phyloP scores from a whole-genome alignment of 108 stramenopile species.

The Schizochytrium sp. region DNA sequence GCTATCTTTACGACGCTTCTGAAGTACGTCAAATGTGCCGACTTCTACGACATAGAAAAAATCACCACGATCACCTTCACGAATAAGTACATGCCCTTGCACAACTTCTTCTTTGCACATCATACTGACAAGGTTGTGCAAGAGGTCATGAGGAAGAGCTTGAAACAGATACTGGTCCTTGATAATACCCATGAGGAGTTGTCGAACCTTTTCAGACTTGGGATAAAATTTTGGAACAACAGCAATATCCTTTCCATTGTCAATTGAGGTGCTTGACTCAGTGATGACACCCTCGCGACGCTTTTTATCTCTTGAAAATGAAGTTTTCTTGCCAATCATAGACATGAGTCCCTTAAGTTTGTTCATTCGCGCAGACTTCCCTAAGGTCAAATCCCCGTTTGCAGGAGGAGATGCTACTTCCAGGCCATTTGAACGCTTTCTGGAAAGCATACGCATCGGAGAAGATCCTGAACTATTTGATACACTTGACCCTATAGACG shows the following conservation, averaged over 20 bases:
- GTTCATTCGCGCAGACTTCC: neutral
- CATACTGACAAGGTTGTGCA: slow-evolving; percentile 27
- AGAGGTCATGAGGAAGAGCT: neutral
- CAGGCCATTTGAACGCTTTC: slow-evolving; percentile 10
- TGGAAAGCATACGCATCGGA: neutral
- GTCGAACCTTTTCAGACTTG: slow-evolving; percentile 29
- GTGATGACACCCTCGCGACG: slow-evolving; percentile 52
- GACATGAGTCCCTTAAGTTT: slow-evolving; percentile 49
- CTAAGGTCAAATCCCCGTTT: neutral
- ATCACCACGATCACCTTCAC: slow-evolving; percentile 90
- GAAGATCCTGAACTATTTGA: neutral
- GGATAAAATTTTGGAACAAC: neutral
- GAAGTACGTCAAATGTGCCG: slow-evolving; percentile 28
- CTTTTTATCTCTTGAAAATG: slow-evolving; percentile 36
- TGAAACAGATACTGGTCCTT: slow-evolving; percentile 23
- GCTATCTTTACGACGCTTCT: neutral
- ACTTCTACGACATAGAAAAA: slow-evolving; percentile 87
- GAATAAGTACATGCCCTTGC: slow-evolving; percentile 81
- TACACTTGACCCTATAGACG: neutral
- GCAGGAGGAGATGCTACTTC: neutral
- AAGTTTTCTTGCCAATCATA: slow-evolving; percentile 42
- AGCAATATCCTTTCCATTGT: neutral
- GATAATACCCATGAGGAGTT: slow-evolving; percentile 1
- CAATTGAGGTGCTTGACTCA: slow-evolving; percentile 45
- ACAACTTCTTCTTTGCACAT: slow-evolving; percentile 23